Conservation (phyloP, 805 yeast species). For the Naumovozyma dairenensis region DNA sequence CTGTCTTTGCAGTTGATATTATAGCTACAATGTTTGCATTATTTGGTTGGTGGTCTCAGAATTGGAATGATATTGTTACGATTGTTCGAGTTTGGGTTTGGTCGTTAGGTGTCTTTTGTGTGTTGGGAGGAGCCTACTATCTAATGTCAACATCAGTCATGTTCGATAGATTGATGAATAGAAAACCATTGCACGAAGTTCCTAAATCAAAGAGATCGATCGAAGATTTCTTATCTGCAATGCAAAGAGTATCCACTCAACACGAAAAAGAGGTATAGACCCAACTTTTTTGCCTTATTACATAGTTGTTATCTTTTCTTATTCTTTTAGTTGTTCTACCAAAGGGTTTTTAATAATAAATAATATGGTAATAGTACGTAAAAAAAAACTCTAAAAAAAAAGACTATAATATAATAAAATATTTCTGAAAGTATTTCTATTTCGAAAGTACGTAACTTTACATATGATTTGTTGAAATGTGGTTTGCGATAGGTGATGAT, state of each 20-base stretch:
- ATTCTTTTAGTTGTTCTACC: no score
- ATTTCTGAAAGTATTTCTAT: no score
- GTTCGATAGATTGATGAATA: slow-evolving; percentile 78
- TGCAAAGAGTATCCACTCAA: slow-evolving; percentile 85
- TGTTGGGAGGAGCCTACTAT: slow-evolving; percentile 93
- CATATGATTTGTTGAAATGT: no score
- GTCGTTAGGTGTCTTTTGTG: slow-evolving; percentile 96
- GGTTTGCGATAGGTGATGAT: no score
- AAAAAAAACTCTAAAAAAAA: no score
- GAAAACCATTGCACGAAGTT: slow-evolving; percentile 58
- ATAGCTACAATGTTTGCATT: slow-evolving; percentile 84
- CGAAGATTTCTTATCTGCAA: slow-evolving; percentile 76
- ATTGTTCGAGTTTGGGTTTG: slow-evolving; percentile 91
- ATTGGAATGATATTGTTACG: slow-evolving; percentile 93
- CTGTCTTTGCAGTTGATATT: slow-evolving; percentile 82
- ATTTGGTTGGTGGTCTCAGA: slow-evolving; percentile 97
- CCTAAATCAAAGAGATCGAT: slow-evolving; percentile 51
- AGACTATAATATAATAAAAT: no score
- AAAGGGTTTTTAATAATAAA: no score
- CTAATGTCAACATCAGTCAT: slow-evolving; percentile 73
- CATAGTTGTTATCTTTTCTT: no score
- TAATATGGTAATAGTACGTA: no score
- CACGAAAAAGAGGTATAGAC: slow-evolving; percentile 87
- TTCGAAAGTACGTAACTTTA: no score
- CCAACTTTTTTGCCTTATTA: no score